Evolutionary conservation across 805 yeast genomes (phyloP), one percentile per base, ranked within the genome.

Genomic region (Zygotorulaspora sp.): DNA sequence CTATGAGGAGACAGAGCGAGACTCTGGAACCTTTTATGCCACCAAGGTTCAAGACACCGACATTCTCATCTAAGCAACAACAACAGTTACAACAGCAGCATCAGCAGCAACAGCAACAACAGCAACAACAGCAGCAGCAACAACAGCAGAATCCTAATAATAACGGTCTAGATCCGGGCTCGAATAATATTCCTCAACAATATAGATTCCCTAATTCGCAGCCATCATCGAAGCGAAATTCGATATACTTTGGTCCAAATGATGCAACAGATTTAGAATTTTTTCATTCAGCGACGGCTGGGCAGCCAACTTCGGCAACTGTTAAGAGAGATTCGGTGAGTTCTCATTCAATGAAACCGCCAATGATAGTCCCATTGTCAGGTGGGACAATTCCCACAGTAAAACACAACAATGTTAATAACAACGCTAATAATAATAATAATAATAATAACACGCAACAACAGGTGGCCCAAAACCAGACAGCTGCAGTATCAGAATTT

Each of bases 1-100:
- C 50, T 3, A 36, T 48, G 9, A 59, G 75, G 45, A 57, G 76
- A 32, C 72, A 70, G n/a, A 66, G 74, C 32, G 77, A 74, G 47
- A 75, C 70, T 35, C 43, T 71, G 34, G 78, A 73, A 37, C 71
- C 75, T 1, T 72, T 71, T 45, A 60, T 65, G 34, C 65, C 73
- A 3, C 55, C 60, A 3, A 57, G 61, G 31, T 50, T 62, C 30
- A 56, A 54, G 34, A 51, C 52, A 1, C 53, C 57, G 4, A 43
- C 53, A 6, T 42, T 35, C 28, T 40, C 45, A 14, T 20, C 33
- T 23, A 40, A 24, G 38, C 38, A 26, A 8, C 37, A 28, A 17
- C 42, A 34, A 12, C 43, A 27, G 31, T 41, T 32, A 32, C 35
- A 34, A 16, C 38, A 19, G 16, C 31, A 36, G 28, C 32, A 32